Conservation (phyloP, 2,329 filamentous ascomycete genomes). For the Ploettnerulaceae sp. region DNA sequence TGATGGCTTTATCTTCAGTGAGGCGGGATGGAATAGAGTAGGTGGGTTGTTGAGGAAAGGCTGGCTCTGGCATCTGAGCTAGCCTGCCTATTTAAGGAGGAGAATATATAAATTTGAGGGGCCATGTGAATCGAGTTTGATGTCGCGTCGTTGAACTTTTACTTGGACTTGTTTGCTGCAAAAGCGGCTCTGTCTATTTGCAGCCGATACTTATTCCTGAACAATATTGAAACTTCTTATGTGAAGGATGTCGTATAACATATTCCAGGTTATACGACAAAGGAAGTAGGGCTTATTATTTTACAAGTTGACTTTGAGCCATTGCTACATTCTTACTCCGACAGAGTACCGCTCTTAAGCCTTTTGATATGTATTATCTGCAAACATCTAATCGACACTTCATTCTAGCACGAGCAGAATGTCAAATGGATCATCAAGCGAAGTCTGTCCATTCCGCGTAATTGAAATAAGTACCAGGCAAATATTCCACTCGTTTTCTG, state of each 20-base stretch:
- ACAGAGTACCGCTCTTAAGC: not conserved
- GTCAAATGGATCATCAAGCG: constrained; percentile 1
- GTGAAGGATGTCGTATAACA: too few relatives aligned
- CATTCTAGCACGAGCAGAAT: not conserved
- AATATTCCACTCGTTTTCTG: not conserved
- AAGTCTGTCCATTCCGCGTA: not conserved
- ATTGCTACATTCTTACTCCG: constrained; percentile 4
- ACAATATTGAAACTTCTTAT: too few relatives aligned
- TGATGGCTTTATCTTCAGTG: constrained; percentile 21
- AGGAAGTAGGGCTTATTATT: not conserved
- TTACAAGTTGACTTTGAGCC: not conserved
- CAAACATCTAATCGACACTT: not conserved
- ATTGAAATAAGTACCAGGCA: constrained; percentile 1
- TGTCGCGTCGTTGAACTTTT: too few relatives aligned
- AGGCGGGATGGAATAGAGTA: constrained; percentile 25
- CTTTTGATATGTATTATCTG: not conserved
- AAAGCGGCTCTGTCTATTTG: too few relatives aligned
- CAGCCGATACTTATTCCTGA: too few relatives aligned
- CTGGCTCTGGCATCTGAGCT: constrained; percentile 11
- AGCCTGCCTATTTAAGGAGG: not conserved
- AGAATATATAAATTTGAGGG: too few relatives aligned
- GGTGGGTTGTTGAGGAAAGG: constrained; percentile 23
- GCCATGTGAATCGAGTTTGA: too few relatives aligned
- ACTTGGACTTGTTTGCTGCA: too few relatives aligned
- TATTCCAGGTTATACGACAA: too few relatives aligned